Percentiles rank a stretch among this genome's conserved stretches.
phyloP scores from a whole-genome alignment of 768 basidiomycete species.

The Suillus discolor region DNA sequence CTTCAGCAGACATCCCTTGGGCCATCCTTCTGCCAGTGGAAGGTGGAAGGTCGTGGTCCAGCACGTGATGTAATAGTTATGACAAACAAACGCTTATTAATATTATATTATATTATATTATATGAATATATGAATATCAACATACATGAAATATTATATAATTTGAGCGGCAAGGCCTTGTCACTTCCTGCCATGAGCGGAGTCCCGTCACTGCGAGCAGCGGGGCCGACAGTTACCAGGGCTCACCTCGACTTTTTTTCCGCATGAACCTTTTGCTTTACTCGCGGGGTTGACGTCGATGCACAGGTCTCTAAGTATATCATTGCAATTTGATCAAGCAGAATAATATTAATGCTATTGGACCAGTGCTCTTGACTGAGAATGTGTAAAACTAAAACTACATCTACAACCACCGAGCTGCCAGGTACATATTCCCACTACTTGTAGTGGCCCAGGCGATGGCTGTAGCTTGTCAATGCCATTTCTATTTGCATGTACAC shows the following conservation, averaged over 20 bases:
- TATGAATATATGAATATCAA: too few species aligned
- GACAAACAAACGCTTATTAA: not conserved
- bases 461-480: not conserved
- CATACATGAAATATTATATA: constrained; percentile 1
- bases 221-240: not conserved
- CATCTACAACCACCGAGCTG: not conserved
- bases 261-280: not conserved
- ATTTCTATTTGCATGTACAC: not conserved
- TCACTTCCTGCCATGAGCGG: constrained; percentile 1
- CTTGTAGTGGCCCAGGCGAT: not conserved
- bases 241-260: not conserved
- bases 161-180: not conserved
- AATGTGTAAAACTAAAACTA: not conserved
- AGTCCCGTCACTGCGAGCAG: not conserved
- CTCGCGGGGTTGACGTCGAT: not conserved
- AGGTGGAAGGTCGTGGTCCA: not conserved
- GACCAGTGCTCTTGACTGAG: not conserved
- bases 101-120: not conserved
- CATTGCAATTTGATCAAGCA: not conserved
- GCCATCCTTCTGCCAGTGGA: not conserved
- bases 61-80: not conserved
- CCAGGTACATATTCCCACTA: constrained; percentile 6
- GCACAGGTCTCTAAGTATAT: not conserved
- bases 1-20: not conserved
- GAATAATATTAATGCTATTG: not conserved